Conservation (phyloP, 2,329 filamentous ascomycete species). For the Ophiostoma pallidulum region DNA sequence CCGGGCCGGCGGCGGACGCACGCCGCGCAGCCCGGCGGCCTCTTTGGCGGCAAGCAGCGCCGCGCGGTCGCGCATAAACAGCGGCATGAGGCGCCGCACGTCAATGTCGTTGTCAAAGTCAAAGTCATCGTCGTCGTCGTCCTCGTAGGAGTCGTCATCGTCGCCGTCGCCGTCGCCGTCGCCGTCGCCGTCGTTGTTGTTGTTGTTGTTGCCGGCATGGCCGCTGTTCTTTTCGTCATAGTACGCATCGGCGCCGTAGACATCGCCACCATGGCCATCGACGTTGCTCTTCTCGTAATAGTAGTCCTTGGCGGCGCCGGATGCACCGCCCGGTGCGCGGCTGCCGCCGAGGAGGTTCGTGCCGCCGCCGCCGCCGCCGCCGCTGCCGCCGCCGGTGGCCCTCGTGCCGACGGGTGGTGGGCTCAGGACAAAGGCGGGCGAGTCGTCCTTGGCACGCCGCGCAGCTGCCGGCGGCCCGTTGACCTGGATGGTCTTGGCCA, state of each 20-base stretch:
- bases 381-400: neutral
- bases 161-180: neutral
- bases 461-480: neutral
- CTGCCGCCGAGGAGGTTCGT: constrained; percentile 1
- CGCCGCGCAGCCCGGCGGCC: neutral
- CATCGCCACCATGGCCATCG: too few relatives aligned
- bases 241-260: neutral
- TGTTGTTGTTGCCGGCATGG: neutral
- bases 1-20: neutral
- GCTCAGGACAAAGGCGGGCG: neutral
- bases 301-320: neutral
- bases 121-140: constrained; percentile 20
- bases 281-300: too few relatives aligned
- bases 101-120: constrained; percentile 36
- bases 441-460: neutral
- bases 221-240: too few relatives aligned
- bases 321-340: too few relatives aligned
- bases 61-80: constrained; percentile 27
- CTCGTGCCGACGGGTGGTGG: neutral
- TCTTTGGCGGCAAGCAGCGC: constrained; percentile 15
- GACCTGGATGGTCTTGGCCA: constrained; percentile 12
- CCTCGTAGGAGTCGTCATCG: constrained; percentile 1
- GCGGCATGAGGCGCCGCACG: constrained; percentile 40
- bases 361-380: neutral
- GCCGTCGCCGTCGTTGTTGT: neutral